Conservation (phyloP, 2,329 filamentous ascomycete species). For the Aspergillus ochraceoroseus region DNA sequence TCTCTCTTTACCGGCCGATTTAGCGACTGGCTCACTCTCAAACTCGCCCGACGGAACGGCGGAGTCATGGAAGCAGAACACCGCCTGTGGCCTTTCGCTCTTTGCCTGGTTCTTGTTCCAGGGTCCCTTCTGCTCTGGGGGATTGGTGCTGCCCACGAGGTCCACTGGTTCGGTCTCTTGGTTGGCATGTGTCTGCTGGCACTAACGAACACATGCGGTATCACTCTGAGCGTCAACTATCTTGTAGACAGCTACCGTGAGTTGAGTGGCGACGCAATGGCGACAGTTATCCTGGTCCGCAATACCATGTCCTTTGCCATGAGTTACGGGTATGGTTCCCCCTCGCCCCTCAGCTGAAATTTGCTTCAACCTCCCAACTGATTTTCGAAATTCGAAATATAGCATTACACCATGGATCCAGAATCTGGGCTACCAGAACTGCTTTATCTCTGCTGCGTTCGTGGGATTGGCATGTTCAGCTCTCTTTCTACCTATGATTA, state of each 20-base stretch:
- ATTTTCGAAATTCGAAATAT: too few species aligned
- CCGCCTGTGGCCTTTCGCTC: constrained; percentile 39
- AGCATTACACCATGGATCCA: constrained; percentile 47
- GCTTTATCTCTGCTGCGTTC: constrained; percentile 42
- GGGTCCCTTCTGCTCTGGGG: constrained; percentile 38
- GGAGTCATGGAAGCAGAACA: constrained; percentile 43
- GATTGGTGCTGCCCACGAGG: constrained; percentile 40
- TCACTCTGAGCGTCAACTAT: constrained; percentile 40
- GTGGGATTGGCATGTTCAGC: constrained; percentile 36
- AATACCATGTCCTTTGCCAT: constrained; percentile 49
- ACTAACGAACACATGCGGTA: constrained; percentile 36
- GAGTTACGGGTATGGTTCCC: constrained; percentile 38
- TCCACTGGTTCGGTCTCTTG: constrained; percentile 43
- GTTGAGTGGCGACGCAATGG: constrained; percentile 40
- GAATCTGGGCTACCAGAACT: constrained; percentile 44
- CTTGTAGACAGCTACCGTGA: constrained; percentile 42
- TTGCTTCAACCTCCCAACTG: too few species aligned
- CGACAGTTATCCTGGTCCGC: constrained; percentile 45
- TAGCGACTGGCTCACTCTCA: constrained; percentile 39
- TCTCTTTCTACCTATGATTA: constrained; percentile 40
- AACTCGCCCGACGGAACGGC: constrained; percentile 38
- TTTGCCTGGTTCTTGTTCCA: constrained; percentile 36
- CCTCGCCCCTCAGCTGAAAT: too few species aligned
- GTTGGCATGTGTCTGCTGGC: constrained; percentile 44
- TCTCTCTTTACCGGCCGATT: constrained; percentile 39